Percentiles rank a stretch among this genome's conserved stretches.
Conservation (phyloP, 441 rosid genomes). For the Adansonia madagascariensis region DNA sequence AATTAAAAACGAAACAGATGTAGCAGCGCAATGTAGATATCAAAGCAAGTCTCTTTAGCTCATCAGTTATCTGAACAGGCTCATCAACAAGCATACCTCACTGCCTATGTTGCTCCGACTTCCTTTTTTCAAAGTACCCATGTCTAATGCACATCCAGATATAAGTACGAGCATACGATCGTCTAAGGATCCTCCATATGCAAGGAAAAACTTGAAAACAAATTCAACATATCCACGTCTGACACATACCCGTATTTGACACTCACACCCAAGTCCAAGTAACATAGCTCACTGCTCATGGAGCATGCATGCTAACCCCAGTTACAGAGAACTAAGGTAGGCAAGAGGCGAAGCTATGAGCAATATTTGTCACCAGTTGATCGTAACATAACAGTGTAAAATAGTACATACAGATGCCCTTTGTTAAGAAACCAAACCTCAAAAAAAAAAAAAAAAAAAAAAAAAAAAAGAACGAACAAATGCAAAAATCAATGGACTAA, state of each 20-base stretch:
- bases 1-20: slow-evolving; percentile 38
- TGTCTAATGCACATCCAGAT: no score
- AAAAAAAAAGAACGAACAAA: neutral
- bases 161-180: neutral
- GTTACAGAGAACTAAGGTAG: slow-evolving; percentile 30
- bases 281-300: no score
- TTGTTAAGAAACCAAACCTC: slow-evolving; percentile 8
- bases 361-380: no score
- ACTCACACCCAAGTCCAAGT: no score
- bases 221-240: no score
- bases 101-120: slow-evolving; percentile 29
- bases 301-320: slow-evolving; percentile 39
- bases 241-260: no score
- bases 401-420: slow-evolving; percentile 10
- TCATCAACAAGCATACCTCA: slow-evolving; percentile 37
- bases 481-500: no score
- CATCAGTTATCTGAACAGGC: slow-evolving; percentile 44
- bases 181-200: no score
- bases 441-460: neutral
- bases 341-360: slow-evolving; percentile 32
- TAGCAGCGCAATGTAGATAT: slow-evolving; percentile 37
- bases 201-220: no score
- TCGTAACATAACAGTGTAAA: neutral
- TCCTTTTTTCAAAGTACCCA: no score
- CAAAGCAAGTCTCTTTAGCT: slow-evolving; percentile 45